These are phyloP conservation scores for Phaeolepiota aurea DNA, from an alignment of 768 basidiomycete species.

Conservation along the genomic window DNA sequence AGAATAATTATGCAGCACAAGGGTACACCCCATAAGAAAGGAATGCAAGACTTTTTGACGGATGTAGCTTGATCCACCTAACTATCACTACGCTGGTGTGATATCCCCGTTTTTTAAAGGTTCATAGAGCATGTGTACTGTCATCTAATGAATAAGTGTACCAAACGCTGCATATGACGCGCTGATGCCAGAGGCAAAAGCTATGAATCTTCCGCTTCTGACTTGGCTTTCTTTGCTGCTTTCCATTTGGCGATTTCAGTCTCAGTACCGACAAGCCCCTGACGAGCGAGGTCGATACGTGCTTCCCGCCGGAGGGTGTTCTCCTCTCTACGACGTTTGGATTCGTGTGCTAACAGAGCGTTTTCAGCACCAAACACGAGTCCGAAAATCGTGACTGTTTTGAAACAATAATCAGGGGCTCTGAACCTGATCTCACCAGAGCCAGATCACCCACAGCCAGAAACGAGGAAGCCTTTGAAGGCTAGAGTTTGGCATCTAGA, in stretches of 20 bases:
- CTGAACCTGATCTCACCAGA: neutral
- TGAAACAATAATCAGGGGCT: too few species aligned
- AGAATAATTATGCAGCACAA: conserved; percentile 2
- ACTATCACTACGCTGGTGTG: too few species aligned
- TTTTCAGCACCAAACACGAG: conserved; percentile 70
- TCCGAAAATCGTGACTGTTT: conserved; percentile 52
- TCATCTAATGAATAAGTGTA: neutral
- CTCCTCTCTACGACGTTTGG: conserved; percentile 55
- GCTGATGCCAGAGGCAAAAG: neutral
- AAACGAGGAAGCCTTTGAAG: conserved; percentile 74
- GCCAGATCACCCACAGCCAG: conserved; percentile 45
- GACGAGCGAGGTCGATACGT: conserved; percentile 62
- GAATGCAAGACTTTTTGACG: neutral
- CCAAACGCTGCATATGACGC: neutral
- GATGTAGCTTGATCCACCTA: too few species aligned
- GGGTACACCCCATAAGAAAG: conserved; percentile 2
- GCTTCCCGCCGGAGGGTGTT: conserved; percentile 66
- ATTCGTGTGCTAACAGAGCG: conserved; percentile 67
- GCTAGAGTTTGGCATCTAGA: conserved; percentile 70
- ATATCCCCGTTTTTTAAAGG: too few species aligned
- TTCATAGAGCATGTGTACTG: too few species aligned
- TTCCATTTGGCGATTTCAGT: conserved; percentile 80
- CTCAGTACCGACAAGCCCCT: conserved; percentile 75
- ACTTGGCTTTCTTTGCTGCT: conserved; percentile 26
- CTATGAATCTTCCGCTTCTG: neutral